Evolutionary conservation across 129 eudicot genomes (phyloP).

Genomic region (Chrysanthemum lavandulifolium): DNA sequence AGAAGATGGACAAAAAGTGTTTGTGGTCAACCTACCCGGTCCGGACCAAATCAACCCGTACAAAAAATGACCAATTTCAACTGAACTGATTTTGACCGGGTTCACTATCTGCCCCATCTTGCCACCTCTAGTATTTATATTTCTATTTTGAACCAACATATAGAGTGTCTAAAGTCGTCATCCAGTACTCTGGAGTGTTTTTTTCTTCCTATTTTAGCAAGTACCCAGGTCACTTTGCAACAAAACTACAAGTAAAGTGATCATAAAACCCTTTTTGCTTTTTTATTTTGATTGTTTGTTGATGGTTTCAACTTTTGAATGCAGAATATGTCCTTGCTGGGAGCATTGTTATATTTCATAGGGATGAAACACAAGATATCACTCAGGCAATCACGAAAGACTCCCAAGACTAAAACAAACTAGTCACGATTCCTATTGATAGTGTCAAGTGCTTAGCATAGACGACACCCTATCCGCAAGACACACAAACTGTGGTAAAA

Average conservation of each 20-base stretch:
- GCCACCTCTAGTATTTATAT: too few species aligned
- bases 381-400: slow-evolving; percentile 24
- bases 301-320: slow-evolving; percentile 24
- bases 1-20: too few species aligned
- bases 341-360: slow-evolving; percentile 41
- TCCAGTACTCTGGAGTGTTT: too few species aligned
- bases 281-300: background rate
- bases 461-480: slow-evolving; percentile 1
- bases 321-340: slow-evolving; percentile 46
- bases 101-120: too few species aligned
- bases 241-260: background rate
- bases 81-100: too few species aligned
- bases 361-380: slow-evolving; percentile 45
- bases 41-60: too few species aligned
- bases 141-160: background rate
- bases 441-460: slow-evolving; percentile 13
- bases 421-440: slow-evolving; percentile 10
- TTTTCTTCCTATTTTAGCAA: too few species aligned
- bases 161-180: background rate
- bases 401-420: slow-evolving; percentile 33
- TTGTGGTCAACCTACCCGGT: too few species aligned
- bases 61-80: too few species aligned
- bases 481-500: slow-evolving; percentile 19
- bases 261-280: too few species aligned
- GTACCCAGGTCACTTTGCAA: background rate